Evolutionary conservation across 2,329 filamentous ascomycete species (phyloP).

Genomic region (Botryotinia convoluta): DNA sequence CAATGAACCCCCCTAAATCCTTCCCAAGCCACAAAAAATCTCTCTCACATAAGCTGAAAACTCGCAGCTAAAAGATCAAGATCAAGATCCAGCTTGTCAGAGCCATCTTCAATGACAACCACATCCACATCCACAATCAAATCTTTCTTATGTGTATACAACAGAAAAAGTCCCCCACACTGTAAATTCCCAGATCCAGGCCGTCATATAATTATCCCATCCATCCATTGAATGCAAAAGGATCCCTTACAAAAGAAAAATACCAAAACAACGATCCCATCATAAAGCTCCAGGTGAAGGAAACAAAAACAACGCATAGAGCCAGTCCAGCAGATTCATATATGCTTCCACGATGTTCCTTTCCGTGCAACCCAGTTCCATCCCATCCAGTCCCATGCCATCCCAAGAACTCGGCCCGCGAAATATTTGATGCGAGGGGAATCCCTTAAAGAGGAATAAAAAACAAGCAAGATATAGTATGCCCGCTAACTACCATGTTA

Average conservation of each 20-base stretch:
- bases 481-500: background rate
- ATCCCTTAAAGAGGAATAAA: background rate
- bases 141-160: background rate
- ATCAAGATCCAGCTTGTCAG: background rate
- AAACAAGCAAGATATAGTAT: background rate
- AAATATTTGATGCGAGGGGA: slow-evolving; percentile 6
- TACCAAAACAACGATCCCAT: background rate
- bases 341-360: slow-evolving; percentile 3
- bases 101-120: background rate
- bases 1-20: background rate
- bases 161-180: background rate
- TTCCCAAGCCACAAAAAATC: background rate
- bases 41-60: background rate
- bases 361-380: background rate
- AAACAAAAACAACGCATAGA: slow-evolving; percentile 11
- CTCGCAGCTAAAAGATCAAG: background rate
- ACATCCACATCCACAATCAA: background rate
- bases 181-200: background rate
- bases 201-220: slow-evolving; percentile 8
- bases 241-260: background rate
- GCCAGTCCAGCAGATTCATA: slow-evolving; percentile 9
- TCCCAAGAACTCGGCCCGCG: slow-evolving; percentile 9
- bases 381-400: slow-evolving; percentile 10
- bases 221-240: slow-evolving; percentile 10
- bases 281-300: background rate